Conservation (phyloP, 2,329 filamentous ascomycete species). For the Ophiostoma sp. region DNA sequence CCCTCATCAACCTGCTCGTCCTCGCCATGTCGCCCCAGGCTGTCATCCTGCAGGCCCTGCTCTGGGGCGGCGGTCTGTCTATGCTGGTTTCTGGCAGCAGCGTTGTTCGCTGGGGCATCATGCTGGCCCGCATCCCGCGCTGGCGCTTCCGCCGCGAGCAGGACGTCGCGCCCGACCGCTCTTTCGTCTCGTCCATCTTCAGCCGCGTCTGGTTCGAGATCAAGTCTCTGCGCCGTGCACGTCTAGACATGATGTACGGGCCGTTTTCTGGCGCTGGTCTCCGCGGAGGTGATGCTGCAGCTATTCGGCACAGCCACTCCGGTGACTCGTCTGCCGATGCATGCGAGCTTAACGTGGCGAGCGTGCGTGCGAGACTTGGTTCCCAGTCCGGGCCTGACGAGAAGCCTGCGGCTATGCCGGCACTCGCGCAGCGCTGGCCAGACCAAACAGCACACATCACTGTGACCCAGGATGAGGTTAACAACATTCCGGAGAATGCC, state of each 20-base stretch:
- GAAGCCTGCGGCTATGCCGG: not conserved
- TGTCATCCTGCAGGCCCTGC: conserved; percentile 73
- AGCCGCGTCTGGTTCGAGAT: conserved; percentile 34
- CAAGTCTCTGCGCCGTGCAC: conserved; percentile 28
- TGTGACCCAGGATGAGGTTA: not conserved
- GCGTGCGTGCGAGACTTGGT: not conserved
- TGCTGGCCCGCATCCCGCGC: conserved; percentile 78
- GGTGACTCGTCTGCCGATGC: not conserved
- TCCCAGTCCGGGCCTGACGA: not conserved
- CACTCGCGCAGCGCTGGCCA: not conserved
- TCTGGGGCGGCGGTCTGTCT: conserved; percentile 77
- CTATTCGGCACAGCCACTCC: not conserved
- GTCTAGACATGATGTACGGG: conserved; percentile 34
- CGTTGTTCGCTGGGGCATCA: conserved; percentile 76
- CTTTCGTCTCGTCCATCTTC: conserved; percentile 31
- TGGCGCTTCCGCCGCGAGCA: conserved; percentile 71
- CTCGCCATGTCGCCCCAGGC: conserved; percentile 76
- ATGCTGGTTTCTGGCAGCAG: conserved; percentile 67
- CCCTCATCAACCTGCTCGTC: conserved; percentile 73
- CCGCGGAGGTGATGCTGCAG: not conserved
- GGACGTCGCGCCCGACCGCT: conserved; percentile 31
- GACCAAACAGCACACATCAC: conserved; percentile 4
- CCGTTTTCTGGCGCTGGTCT: conserved; percentile 23
- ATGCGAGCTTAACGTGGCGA: not conserved
- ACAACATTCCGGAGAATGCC: not conserved